These are phyloP conservation scores for Brassica nigra DNA, from an alignment of 345 rosid genomes.

Conservation along the genomic window DNA sequence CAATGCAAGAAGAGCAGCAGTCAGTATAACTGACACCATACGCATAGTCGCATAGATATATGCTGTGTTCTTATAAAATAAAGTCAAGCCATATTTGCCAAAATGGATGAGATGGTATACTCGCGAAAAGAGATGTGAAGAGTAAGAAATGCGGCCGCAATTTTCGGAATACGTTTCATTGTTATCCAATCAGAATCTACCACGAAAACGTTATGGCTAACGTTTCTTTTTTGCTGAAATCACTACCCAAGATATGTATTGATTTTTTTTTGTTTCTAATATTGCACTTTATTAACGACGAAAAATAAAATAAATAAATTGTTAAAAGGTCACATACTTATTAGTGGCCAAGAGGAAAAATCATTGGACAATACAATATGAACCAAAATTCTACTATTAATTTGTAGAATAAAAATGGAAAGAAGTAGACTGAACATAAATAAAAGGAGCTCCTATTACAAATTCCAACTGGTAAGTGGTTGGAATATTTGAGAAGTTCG, in stretches of 20 bases:
- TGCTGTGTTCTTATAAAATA: not conserved
- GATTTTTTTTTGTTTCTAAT: not conserved
- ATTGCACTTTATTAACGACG: not conserved
- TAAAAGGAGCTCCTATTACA: not conserved
- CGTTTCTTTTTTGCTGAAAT: conserved; percentile 2
- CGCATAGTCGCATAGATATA: not conserved
- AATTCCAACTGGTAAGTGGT: not conserved
- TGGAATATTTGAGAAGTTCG: not conserved
- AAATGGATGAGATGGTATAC: not conserved
- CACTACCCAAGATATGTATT: not conserved
- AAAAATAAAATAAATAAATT: not conserved
- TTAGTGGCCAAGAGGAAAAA: not conserved
- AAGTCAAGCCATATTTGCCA: not conserved
- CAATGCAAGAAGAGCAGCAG: not conserved
- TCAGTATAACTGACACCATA: not conserved
- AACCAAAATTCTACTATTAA: not conserved
- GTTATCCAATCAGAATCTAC: not conserved
- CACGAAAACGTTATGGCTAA: not conserved
- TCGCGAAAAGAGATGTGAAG: conserved; percentile 43
- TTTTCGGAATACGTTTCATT: conserved; percentile 52
- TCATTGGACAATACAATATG: not conserved
- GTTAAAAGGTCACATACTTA: not conserved
- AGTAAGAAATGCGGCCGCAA: conserved; percentile 59
- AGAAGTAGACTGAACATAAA: not conserved
- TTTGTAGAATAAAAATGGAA: not conserved